Evolutionary conservation across 2,329 filamentous ascomycete genomes (phyloP).

Genomic region (Hypocrella siamensis): DNA sequence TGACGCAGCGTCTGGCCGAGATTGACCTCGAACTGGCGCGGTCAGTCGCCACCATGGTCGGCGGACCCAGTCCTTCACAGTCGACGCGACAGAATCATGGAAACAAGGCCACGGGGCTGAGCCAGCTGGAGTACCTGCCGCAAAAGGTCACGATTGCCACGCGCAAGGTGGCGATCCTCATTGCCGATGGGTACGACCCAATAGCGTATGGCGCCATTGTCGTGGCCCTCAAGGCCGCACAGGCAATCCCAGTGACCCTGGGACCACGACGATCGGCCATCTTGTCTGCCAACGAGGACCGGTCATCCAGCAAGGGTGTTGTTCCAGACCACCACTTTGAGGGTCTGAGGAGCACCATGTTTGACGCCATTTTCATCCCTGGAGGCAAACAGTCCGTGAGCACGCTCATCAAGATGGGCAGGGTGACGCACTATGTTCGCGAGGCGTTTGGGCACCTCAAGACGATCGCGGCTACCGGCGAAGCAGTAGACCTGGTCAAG

Average conservation of each 20-base stretch:
- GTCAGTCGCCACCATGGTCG: slow-evolving; percentile 53
- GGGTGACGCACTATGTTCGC: slow-evolving; percentile 60
- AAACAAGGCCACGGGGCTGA: slow-evolving; percentile 49
- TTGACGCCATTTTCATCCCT: slow-evolving; percentile 65
- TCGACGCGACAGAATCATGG: slow-evolving; percentile 43
- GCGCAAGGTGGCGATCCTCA: slow-evolving; percentile 58
- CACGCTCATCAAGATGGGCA: slow-evolving; percentile 51
- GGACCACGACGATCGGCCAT: slow-evolving; percentile 51
- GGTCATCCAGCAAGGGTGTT: slow-evolving; percentile 34
- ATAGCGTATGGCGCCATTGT: slow-evolving; percentile 50
- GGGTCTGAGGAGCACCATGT: slow-evolving; percentile 65
- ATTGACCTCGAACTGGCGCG: slow-evolving; percentile 58
- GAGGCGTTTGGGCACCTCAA: slow-evolving; percentile 76
- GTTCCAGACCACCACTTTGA: slow-evolving; percentile 65
- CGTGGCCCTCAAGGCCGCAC: slow-evolving; percentile 41
- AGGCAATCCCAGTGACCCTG: slow-evolving; percentile 59
- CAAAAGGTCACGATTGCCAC: slow-evolving; percentile 50
- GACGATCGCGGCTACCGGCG: slow-evolving; percentile 59
- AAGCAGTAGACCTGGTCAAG: slow-evolving; percentile 49
- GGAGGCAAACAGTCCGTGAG: slow-evolving; percentile 49
- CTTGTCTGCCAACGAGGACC: slow-evolving; percentile 42
- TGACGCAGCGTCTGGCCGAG: slow-evolving; percentile 52
- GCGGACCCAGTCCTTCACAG: slow-evolving; percentile 42
- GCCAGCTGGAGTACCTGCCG: slow-evolving; percentile 52
- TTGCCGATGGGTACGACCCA: slow-evolving; percentile 63